Conservation (phyloP, 768 basidiomycete species). For the Cyclocybe aegerita region DNA sequence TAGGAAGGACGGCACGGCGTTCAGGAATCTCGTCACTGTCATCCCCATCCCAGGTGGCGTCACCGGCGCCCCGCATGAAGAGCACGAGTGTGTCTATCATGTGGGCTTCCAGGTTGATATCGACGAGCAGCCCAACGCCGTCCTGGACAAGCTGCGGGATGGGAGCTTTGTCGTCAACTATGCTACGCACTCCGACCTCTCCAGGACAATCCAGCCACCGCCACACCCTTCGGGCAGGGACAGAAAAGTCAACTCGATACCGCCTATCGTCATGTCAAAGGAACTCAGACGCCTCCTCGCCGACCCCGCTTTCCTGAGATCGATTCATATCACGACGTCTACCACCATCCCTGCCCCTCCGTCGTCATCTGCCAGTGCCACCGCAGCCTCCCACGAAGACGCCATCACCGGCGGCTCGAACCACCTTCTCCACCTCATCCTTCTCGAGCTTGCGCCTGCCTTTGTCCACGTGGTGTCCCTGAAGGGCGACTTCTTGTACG, state of each 20-base stretch:
- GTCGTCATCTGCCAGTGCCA: conserved; percentile 19
- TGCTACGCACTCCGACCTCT: conserved; percentile 13
- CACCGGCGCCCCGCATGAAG: conserved; percentile 45
- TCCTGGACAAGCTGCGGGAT: conserved; percentile 74
- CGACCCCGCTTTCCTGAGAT: conserved; percentile 46
- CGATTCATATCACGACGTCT: conserved; percentile 42
- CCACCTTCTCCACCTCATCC: conserved; percentile 52
- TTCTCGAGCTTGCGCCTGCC: conserved; percentile 69
- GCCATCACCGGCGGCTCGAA: conserved; percentile 30
- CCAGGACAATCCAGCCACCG: background rate
- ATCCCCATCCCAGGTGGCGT: conserved; percentile 78
- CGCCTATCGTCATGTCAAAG: conserved; percentile 45
- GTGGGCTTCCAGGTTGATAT: conserved; percentile 98
- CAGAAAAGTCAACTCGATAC: conserved; percentile 28
- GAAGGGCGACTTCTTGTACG: conserved; percentile 91
- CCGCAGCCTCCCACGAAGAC: conserved; percentile 14
- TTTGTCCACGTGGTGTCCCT: conserved; percentile 90
- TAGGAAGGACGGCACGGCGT: conserved; percentile 77
- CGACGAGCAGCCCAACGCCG: conserved; percentile 80
- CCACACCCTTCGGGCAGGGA: conserved; percentile 14
- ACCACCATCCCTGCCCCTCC: conserved; percentile 31
- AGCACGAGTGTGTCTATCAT: conserved; percentile 76
- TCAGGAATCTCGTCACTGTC: conserved; percentile 90
- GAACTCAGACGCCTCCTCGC: conserved; percentile 49
- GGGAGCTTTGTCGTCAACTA: conserved; percentile 78